Conservation (phyloP, 1,139 yeast genomes). For the Pichia sp. region DNA sequence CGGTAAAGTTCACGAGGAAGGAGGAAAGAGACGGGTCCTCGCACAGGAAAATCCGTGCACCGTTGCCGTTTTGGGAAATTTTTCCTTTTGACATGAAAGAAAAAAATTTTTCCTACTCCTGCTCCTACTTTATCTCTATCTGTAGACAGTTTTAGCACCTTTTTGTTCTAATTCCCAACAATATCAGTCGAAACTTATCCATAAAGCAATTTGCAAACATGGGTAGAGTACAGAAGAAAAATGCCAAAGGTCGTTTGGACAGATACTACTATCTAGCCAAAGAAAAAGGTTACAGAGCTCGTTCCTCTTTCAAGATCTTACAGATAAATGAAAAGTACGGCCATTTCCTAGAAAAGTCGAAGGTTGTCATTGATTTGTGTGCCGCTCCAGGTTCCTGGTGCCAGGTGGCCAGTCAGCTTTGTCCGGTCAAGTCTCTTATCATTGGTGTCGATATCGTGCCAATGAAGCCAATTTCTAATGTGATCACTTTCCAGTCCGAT, state of each 20-base stretch:
- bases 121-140: neutral
- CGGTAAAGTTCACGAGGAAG: too few species aligned
- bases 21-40: too few species aligned
- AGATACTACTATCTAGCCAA: conserved; percentile 93
- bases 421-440: conserved; percentile 88
- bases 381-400: conserved; percentile 99
- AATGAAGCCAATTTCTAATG: conserved; percentile 89
- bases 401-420: conserved; percentile 91
- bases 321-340: conserved; percentile 97
- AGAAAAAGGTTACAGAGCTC: conserved; percentile 97
- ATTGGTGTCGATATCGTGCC: conserved; percentile 98
- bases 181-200: neutral
- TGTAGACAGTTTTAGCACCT: too few species aligned
- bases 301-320: conserved; percentile 93
- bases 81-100: neutral
- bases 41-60: neutral
- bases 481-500: conserved; percentile 91
- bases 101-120: neutral
- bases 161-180: neutral
- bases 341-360: conserved; percentile 91
- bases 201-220: conserved; percentile 11
- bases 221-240: conserved; percentile 93
- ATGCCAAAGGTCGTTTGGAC: conserved; percentile 98
- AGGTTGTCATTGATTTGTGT: conserved; percentile 95
- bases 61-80: conserved; percentile 3